Evolutionary conservation across 2,329 filamentous ascomycete genomes (phyloP).

Genomic region (Aureobasidium sp.): DNA sequence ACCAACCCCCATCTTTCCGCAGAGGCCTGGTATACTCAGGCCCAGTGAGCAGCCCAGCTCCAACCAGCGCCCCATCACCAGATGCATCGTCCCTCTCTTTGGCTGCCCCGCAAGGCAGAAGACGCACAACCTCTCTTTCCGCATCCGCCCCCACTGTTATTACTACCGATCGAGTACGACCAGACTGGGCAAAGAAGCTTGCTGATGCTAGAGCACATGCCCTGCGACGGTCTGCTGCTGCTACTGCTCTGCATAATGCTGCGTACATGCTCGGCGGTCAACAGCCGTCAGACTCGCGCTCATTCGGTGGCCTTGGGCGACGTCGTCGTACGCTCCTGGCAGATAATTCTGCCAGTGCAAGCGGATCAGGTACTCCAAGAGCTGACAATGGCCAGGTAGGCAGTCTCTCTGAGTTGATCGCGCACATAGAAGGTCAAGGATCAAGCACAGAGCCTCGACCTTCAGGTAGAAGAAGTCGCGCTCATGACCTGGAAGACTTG

Average conservation of each 20-base stretch:
- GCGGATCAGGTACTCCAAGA: constrained; percentile 40
- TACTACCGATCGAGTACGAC: constrained; percentile 84
- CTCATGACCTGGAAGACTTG: constrained; percentile 90
- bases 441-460: constrained; percentile 29
- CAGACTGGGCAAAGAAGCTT: constrained; percentile 90
- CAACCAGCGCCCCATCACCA: constrained; percentile 55
- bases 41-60: constrained; percentile 30
- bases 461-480: constrained; percentile 54
- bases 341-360: constrained; percentile 38
- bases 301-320: constrained; percentile 43
- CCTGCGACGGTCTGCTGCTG: constrained; percentile 79
- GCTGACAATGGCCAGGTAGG: constrained; percentile 27
- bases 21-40: constrained; percentile 66
- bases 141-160: constrained; percentile 80
- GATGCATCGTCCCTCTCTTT: constrained; percentile 85
- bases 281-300: constrained; percentile 39
- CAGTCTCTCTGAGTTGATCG: constrained; percentile 27
- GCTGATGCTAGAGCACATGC: constrained; percentile 78
- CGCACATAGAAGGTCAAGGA: constrained; percentile 24
- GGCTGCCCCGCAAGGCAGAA: constrained; percentile 39
- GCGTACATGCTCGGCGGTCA: constrained; percentile 74
- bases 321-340: constrained; percentile 47
- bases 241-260: constrained; percentile 88
- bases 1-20: constrained; percentile 80
- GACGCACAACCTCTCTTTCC: constrained; percentile 65